Conservation (phyloP, 2,329 filamentous ascomycete species). For the Fusarium cyanostomum region DNA sequence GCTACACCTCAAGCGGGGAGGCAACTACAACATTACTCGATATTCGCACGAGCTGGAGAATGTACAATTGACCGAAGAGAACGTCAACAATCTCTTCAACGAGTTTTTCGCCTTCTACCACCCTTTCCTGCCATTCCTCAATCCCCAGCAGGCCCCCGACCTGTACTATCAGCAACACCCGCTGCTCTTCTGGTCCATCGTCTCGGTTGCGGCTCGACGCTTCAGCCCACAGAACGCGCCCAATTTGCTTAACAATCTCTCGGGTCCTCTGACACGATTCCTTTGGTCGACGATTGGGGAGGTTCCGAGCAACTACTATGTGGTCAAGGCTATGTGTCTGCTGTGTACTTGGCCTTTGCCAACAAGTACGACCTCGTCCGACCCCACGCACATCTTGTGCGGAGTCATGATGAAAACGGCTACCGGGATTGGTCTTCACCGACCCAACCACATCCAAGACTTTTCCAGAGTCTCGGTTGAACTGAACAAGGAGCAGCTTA, state of each 20-base stretch:
- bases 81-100: constrained; percentile 72
- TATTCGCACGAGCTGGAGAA: constrained; percentile 71
- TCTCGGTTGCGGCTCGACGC: constrained; percentile 78
- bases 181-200: constrained; percentile 86
- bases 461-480: constrained; percentile 81
- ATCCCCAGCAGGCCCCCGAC: constrained; percentile 72
- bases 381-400: constrained; percentile 83
- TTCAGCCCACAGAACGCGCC: constrained; percentile 67
- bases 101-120: constrained; percentile 82
- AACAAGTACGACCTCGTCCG: constrained; percentile 81
- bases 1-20: constrained; percentile 72
- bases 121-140: constrained; percentile 80
- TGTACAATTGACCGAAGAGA: constrained; percentile 70
- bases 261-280: constrained; percentile 73
- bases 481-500: constrained; percentile 80
- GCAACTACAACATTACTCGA: constrained; percentile 67
- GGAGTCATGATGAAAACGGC: constrained; percentile 90
- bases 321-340: constrained; percentile 82
- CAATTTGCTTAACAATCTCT: constrained; percentile 72
- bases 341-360: constrained; percentile 85
- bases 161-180: constrained; percentile 80
- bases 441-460: constrained; percentile 83
- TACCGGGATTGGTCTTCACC: constrained; percentile 83
- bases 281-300: constrained; percentile 82
- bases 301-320: constrained; percentile 80